Base-by-base conservation (phyloP, 2,329 filamentous ascomycete species). In the Daldinia sp. region DNA sequence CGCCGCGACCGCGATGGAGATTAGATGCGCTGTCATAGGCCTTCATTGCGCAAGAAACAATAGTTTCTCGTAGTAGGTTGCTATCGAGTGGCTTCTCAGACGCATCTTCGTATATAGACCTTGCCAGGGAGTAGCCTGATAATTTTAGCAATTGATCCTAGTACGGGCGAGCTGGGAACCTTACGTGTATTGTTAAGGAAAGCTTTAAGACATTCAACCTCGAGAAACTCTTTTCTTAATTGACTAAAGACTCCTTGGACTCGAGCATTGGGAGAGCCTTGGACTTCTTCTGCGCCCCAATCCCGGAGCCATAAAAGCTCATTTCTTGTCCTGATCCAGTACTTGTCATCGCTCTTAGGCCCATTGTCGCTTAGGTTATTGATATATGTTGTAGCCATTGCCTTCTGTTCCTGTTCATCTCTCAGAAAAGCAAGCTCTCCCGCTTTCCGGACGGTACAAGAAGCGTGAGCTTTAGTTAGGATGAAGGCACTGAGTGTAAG, bases 11-110 rank as follows among this genome's bases (percentile, higher is more conserved):
- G 62, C 88, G 88, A 73, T 95, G 94, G 0, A 92, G 91, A 74
- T 96, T 96, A 23, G 91, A 92, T 2, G 93, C 92, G 75, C 93
- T 93, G 75, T 96, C 93, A 75, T 94, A 96, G 3, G 90, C 87
- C 60, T 87, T 84, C 81, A 94, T 86, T 1, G 90, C 90, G 53
- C 89, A 84, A 1, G 83, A 83, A 46, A 92, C 81, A 7, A 93
- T 82, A 1, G 88, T 87, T 4, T 88, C 84, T 74, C 89, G 87
- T 1, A 93, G 79, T 6, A 84, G 77, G 2, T 84, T 78, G 2
- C 77, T 74, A 1, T 84, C 74, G 2, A 93, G 81, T 4, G 86
- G 85, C 3, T 77, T 79, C 18, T 87, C 81, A 1, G 80, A 75
- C 0, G 83, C 80, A 28, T 85, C 82, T 72, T 89, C 86, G 58